A percentile compares a stretch with the other conserved stretches of the same genome.
Conservation (phyloP, 345 rosid genomes). For the Durio zibethinus region DNA sequence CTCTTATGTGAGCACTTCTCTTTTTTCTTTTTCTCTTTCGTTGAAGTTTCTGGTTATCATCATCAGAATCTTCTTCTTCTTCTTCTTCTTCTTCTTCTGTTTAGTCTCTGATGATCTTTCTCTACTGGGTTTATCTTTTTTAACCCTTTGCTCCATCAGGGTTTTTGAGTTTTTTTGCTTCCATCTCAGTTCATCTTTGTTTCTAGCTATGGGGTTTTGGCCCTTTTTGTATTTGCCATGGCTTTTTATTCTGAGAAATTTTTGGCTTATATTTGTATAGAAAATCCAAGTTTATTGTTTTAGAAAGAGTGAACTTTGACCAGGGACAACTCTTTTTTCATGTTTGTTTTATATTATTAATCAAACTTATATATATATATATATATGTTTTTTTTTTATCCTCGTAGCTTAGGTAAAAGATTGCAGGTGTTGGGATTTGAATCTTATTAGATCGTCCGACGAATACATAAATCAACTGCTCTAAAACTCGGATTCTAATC, state of each 20-base stretch:
- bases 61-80: neutral
- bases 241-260: neutral
- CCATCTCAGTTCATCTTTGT: neutral
- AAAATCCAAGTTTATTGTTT: neutral
- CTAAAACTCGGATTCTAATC: no score
- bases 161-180: neutral
- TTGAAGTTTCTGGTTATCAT: conserved; percentile 2
- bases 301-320: neutral
- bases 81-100: conserved; percentile 7
- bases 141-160: neutral
- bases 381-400: no score
- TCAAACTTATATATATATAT: no score
- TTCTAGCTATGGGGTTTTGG: neutral
- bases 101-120: conserved; percentile 7
- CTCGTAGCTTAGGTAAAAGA: no score
- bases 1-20: conserved; percentile 26
- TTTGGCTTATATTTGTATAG: neutral
- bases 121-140: neutral
- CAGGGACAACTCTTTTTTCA: neutral
- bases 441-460: no score
- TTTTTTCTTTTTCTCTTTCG: neutral
- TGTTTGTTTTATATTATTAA: conserved; percentile 16
- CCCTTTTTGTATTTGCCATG: no score
- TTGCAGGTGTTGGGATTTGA: no score
- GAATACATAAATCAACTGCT: no score